Conservation (phyloP, 305 asterid genomes). For the Fraxinus platypoda region DNA sequence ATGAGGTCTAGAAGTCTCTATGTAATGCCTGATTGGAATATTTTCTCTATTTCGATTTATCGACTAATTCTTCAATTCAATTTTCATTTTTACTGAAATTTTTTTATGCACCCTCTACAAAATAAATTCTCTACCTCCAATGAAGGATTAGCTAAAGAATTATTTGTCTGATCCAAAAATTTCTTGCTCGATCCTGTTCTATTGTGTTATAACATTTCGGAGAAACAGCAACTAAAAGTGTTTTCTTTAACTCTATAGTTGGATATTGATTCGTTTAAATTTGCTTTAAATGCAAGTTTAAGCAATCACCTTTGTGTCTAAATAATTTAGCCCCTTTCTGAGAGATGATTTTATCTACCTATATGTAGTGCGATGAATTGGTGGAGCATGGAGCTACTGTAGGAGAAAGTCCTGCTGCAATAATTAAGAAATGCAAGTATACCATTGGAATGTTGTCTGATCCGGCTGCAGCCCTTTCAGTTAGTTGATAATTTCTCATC, state of each 20-base stretch:
- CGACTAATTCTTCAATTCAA: neutral
- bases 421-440: conserved; percentile 87
- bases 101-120: neutral
- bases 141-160: neutral
- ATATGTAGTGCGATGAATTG: conserved; percentile 81
- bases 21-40: neutral
- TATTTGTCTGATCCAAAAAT: neutral
- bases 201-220: neutral
- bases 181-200: neutral
- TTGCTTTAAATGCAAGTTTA: neutral
- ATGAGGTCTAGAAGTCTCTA: neutral
- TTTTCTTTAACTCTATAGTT: neutral
- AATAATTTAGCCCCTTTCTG: neutral
- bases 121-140: neutral
- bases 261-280: no score
- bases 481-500: conserved; percentile 31
- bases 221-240: neutral
- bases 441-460: conserved; percentile 93
- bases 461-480: conserved; percentile 93
- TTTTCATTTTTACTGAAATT: neutral
- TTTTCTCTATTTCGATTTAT: neutral
- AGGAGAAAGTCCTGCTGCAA: conserved; percentile 84
- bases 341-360: neutral
- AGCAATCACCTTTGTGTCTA: neutral
- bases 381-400: conserved; percentile 82